Conservation (phyloP, 495 filamentous ascomycete species). For the Penicillium odoratum region DNA sequence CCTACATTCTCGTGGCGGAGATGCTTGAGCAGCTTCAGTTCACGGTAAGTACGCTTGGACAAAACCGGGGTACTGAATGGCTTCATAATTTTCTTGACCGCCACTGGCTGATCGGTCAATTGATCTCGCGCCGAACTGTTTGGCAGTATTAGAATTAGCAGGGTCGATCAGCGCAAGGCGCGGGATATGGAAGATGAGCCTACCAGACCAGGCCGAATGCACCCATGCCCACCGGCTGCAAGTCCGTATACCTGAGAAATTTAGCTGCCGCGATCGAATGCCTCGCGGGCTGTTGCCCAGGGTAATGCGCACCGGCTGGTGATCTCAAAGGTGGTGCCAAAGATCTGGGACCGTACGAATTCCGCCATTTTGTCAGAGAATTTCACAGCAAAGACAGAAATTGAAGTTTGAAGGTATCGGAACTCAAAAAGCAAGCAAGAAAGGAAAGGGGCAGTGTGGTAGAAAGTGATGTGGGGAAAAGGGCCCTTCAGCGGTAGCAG, state of each 20-base stretch:
- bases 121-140: constrained; percentile 92
- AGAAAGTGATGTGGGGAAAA: constrained; percentile 38
- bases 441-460: constrained; percentile 13
- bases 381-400: constrained; percentile 1
- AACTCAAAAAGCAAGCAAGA: constrained; percentile 2
- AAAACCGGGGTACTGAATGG: constrained; percentile 97
- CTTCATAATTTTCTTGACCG: constrained; percentile 99
- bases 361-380: constrained; percentile 70
- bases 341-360: constrained; percentile 99
- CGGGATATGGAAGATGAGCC: constrained; percentile 22
- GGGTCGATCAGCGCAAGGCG: constrained; percentile 16
- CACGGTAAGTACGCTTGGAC: constrained; percentile 95
- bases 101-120: constrained; percentile 91
- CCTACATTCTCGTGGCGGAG: constrained; percentile 92
- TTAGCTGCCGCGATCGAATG: constrained; percentile 14
- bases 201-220: constrained; percentile 99
- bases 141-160: constrained; percentile 17
- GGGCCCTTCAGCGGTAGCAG: constrained; percentile 31
- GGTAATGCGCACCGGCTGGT: constrained; percentile 77
- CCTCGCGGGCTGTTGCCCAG: constrained; percentile 6
- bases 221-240: constrained; percentile 98
- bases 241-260: constrained; percentile 79
- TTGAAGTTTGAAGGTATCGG: background rate
- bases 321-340: constrained; percentile 99
- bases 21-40: constrained; percentile 96